Percentiles rank a stretch among this genome's conserved stretches.
Evolutionary conservation across 176 grass and related monocot genomes (phyloP).

Genomic region (Ensete glaucum): DNA sequence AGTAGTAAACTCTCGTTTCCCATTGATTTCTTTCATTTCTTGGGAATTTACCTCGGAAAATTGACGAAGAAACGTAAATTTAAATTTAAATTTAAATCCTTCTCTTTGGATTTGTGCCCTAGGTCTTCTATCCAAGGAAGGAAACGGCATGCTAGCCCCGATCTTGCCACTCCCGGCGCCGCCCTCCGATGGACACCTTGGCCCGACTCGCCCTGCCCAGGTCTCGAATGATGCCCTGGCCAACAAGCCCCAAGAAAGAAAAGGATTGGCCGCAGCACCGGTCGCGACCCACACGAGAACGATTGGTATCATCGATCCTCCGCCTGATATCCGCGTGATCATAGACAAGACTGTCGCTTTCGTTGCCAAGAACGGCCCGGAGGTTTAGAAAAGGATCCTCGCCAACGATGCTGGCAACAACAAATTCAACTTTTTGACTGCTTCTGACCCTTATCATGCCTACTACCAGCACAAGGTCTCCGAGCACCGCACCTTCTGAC

Average conservation of each 20-base stretch:
- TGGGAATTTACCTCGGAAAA: too few species aligned
- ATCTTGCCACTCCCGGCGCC: constrained; percentile 12
- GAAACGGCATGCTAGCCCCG: neutral
- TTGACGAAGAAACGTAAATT: too few species aligned
- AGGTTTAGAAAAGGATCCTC: constrained; percentile 72
- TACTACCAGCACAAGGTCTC: constrained; percentile 84
- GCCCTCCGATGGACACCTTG: constrained; percentile 12
- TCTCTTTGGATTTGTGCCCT: neutral
- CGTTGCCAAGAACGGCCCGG: constrained; percentile 83
- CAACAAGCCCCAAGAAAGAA: neutral
- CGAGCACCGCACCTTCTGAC: constrained; percentile 34
- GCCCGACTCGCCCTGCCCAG: neutral
- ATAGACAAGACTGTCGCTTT: constrained; percentile 87
- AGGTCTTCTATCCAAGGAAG: neutral
- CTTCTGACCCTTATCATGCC: constrained; percentile 72
- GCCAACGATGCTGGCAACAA: constrained; percentile 61
- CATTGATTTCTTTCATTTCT: too few species aligned
- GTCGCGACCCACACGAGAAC: constrained; percentile 70
- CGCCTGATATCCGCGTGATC: constrained; percentile 66
- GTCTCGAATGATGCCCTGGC: neutral
- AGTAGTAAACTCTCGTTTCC: too few species aligned
- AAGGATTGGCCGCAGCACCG: constrained; percentile 18
- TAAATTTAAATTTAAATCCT: too few species aligned
- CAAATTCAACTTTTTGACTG: constrained; percentile 84
- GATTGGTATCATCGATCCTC: constrained; percentile 91